Evolutionary conservation across 345 rosid species (phyloP).

Genomic region (Capsella bursapastoris): DNA sequence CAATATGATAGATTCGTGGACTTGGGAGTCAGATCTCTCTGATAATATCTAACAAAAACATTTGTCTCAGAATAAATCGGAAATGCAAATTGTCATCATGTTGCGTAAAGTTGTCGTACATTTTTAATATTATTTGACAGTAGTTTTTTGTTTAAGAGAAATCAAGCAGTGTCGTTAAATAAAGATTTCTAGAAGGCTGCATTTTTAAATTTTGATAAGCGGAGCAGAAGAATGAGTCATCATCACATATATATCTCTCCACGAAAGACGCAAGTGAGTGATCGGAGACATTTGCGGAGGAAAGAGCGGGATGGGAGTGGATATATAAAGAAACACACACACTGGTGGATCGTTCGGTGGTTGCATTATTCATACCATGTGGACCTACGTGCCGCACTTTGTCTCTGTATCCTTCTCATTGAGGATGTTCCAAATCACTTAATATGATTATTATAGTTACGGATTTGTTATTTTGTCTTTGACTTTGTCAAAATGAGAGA

Average conservation of each 20-base stretch:
- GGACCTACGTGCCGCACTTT: slow-evolving; percentile 29
- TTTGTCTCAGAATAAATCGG: slow-evolving; percentile 36
- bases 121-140: not conserved
- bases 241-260: not conserved
- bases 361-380: slow-evolving; percentile 35
- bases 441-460: not conserved
- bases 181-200: not conserved
- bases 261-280: slow-evolving; percentile 24
- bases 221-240: not conserved
- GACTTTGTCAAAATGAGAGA: not conserved
- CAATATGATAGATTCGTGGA: slow-evolving; percentile 17
- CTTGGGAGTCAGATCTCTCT: slow-evolving; percentile 19
- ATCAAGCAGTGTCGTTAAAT: too few relatives aligned
- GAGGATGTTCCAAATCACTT: not conserved
- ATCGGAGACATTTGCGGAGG: slow-evolving; percentile 44
- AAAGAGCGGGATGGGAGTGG: slow-evolving; percentile 26
- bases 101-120: slow-evolving; percentile 22
- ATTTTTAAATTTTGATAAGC: not conserved
- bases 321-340: not conserved
- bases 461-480: slow-evolving; percentile 18
- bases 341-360: slow-evolving; percentile 36
- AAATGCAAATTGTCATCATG: slow-evolving; percentile 33
- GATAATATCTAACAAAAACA: slow-evolving; percentile 7
- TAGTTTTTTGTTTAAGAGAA: too few relatives aligned
- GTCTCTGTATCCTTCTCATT: slow-evolving; percentile 7